Conservation (phyloP, 495 filamentous ascomycete species). For the Trichoderma erinaceum region DNA sequence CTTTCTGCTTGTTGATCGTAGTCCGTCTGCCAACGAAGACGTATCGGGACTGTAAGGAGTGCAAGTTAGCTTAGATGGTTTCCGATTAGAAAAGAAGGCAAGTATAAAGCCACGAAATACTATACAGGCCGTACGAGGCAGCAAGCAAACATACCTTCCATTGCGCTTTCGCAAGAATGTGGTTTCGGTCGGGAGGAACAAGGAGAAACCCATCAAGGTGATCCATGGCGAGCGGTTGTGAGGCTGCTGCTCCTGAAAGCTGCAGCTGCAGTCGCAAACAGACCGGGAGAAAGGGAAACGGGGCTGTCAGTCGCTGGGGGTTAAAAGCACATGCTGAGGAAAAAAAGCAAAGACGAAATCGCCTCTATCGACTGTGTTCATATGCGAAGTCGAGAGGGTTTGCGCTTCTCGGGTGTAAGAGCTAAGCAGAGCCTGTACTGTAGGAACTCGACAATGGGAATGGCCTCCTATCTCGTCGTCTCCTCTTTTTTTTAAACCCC, state of each 20-base stretch:
- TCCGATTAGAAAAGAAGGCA: not conserved
- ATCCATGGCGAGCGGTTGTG: slow-evolving; percentile 40
- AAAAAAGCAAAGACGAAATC: slow-evolving; percentile 11
- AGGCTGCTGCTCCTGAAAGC: slow-evolving; percentile 11
- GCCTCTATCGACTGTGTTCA: not conserved
- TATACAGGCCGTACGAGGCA: not conserved
- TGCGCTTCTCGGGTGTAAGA: not conserved
- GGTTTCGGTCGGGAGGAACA: slow-evolving; percentile 49
- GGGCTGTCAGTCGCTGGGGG: not conserved
- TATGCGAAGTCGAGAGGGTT: not conserved
- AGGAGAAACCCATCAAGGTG: slow-evolving; percentile 49
- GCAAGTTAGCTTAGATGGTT: slow-evolving; percentile 15
- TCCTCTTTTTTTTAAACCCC: slow-evolving; percentile 9
- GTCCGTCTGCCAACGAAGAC: slow-evolving; percentile 36
- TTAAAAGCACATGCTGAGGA: slow-evolving; percentile 12
- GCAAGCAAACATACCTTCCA: slow-evolving; percentile 46
- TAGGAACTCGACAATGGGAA: not conserved
- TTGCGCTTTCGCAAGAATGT: slow-evolving; percentile 48
- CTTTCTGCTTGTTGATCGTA: slow-evolving; percentile 17
- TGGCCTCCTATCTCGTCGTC: slow-evolving; percentile 4
- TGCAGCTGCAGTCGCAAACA: not conserved
- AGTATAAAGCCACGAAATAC: slow-evolving; percentile 13
- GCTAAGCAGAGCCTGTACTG: not conserved
- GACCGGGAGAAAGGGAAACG: not conserved
- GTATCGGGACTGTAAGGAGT: slow-evolving; percentile 36